Evolutionary conservation across 768 basidiomycete genomes (phyloP), one percentile per base, ranked within the genome.

Genomic region (Leucogyrophana mollusca): DNA sequence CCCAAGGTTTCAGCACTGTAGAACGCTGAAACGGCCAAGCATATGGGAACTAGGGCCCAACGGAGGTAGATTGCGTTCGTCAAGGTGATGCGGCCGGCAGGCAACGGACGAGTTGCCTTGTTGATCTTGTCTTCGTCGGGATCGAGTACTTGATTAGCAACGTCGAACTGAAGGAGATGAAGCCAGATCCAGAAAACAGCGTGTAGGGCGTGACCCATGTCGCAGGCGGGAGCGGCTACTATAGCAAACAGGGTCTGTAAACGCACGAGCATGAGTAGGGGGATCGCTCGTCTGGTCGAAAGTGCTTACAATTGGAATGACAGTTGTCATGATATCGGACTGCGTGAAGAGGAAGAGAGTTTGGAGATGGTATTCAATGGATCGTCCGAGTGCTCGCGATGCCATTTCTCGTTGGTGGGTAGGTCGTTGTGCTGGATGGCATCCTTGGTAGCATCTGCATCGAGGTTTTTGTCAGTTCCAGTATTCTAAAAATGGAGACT

Each of bases 101-200:
- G 72, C 16, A 76, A 53, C 1, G 74, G 74, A 3, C 74, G 59
- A 55, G 66, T 69, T 2, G 68, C 65, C 36, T 73, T 72, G 43
- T 76, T 75, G 35, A 57, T 45, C 20, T 47, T 57, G 44, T 76
- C 74, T 52, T 76, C 74, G 17, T 66, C 64, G 7, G 60, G 58
- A 34, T 59, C 56, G 33, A 63, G 55, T 14, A 59, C 58, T 57
- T 74, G 75, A 45, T 76, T 76, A 10, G 68, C 57, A 16, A 73
- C 50, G 37, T 66, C 59, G 56, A 68, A 72, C 21, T 62, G 64
- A 1, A 75, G 52, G 20, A 74, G 51, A 44, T 77, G 72, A 7
- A 74, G 49, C 69, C 69, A 74, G 11, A 71, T 64, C 75, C 75
- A 76, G 21, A 61, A 40, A 2, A 68, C 50, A 2, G 58, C 51